phyloP scores from a whole-genome alignment of 164 flowering plant genomes.

The Platanus orientalis region DNA sequence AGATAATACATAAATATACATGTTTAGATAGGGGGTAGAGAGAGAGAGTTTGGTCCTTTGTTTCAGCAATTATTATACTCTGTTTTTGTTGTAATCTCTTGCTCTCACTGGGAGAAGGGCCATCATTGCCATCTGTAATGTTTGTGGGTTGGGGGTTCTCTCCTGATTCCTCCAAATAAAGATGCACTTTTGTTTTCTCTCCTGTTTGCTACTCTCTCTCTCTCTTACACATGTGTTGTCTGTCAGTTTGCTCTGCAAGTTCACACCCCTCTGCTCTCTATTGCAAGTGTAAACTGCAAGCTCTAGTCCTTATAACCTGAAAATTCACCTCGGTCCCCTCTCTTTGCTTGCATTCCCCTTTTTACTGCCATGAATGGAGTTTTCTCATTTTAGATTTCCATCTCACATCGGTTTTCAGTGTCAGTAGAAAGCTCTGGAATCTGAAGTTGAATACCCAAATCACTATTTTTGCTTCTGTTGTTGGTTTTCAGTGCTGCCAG shows the following conservation, averaged over 20 bases:
- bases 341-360: background rate
- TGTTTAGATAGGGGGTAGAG: background rate
- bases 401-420: too few relatives aligned
- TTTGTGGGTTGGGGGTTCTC: slow-evolving; percentile 21
- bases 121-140: slow-evolving; percentile 15
- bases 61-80: slow-evolving; percentile 19
- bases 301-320: background rate
- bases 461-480: background rate
- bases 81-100: slow-evolving; percentile 14
- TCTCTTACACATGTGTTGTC: slow-evolving; percentile 10
- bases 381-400: background rate
- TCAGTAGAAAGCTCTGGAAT: too few relatives aligned
- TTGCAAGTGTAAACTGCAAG: slow-evolving; percentile 2
- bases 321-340: background rate
- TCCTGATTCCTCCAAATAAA: slow-evolving; percentile 22
- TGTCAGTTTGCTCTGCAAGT: slow-evolving; percentile 14
- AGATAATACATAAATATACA: too few relatives aligned
- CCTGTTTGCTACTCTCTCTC: slow-evolving; percentile 6
- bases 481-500: background rate
- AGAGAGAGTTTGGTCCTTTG: slow-evolving; percentile 1
- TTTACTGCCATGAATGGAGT: background rate
- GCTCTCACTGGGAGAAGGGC: slow-evolving; percentile 23
- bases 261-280: background rate
- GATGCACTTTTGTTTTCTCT: slow-evolving; percentile 7
- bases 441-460: slow-evolving; percentile 5